These are phyloP conservation scores for Fusarium begoniae DNA, from an alignment of 2,329 filamentous ascomycete genomes.

Conservation along the genomic window DNA sequence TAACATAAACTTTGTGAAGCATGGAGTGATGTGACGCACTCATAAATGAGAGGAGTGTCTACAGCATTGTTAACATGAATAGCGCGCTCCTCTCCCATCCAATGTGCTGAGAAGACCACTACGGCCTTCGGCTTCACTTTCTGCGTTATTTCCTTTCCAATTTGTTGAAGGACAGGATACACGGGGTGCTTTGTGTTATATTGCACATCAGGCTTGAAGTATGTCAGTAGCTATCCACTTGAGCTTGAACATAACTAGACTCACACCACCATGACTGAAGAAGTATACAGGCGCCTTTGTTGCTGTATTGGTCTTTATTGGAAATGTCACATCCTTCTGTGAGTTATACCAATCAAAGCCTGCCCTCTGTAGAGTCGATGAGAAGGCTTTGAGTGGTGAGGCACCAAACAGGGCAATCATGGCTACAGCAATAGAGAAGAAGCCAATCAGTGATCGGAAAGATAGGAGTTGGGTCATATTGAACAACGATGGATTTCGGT, in stretches of 20 bases:
- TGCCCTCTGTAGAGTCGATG: slow-evolving; percentile 36
- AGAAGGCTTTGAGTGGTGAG: slow-evolving; percentile 35
- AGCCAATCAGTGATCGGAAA: slow-evolving; percentile 32
- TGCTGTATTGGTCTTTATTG: background rate
- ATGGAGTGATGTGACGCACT: slow-evolving; percentile 52
- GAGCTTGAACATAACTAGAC: slow-evolving; percentile 14
- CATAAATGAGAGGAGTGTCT: slow-evolving; percentile 74
- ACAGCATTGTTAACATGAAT: slow-evolving; percentile 74
- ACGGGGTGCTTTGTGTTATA: slow-evolving; percentile 75
- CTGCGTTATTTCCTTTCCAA: slow-evolving; percentile 75
- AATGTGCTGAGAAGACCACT: slow-evolving; percentile 81
- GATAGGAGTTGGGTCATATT: slow-evolving; percentile 37
- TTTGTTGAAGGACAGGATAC: slow-evolving; percentile 68
- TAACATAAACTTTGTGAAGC: slow-evolving; percentile 3
- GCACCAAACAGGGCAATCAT: slow-evolving; percentile 37
- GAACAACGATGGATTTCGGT: background rate
- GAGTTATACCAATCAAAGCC: slow-evolving; percentile 26
- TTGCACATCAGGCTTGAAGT: slow-evolving; percentile 68
- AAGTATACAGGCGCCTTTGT: slow-evolving; percentile 56
- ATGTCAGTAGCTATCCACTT: background rate
- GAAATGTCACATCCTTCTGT: slow-evolving; percentile 10
- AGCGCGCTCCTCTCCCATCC: slow-evolving; percentile 67
- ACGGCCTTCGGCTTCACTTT: slow-evolving; percentile 76
- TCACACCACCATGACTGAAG: slow-evolving; percentile 61
- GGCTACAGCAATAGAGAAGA: slow-evolving; percentile 35